phyloP scores from a whole-genome alignment of 2,329 filamentous ascomycete species.

The Scorias spongiosa region DNA sequence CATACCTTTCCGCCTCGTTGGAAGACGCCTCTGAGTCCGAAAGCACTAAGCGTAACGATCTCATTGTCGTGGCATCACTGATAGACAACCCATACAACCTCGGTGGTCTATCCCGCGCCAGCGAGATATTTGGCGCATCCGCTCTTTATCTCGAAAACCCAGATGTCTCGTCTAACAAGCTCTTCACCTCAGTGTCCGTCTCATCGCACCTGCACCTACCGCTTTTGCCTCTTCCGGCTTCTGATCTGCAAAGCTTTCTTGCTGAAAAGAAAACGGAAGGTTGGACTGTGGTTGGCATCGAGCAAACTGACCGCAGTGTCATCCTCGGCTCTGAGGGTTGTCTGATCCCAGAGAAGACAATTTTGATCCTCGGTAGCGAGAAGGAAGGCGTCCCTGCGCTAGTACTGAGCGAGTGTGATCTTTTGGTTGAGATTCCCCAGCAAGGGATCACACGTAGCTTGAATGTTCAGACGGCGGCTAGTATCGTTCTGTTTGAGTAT shows the following conservation, averaged over 20 bases:
- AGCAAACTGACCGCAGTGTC: slow-evolving; percentile 37
- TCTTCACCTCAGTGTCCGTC: slow-evolving; percentile 36
- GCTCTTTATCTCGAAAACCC: slow-evolving; percentile 29
- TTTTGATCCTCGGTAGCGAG: slow-evolving; percentile 36
- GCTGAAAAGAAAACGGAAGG: slow-evolving; percentile 28
- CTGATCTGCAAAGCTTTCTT: slow-evolving; percentile 22
- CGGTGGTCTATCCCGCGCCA: slow-evolving; percentile 34
- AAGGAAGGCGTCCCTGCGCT: slow-evolving; percentile 34
- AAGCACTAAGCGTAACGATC: slow-evolving; percentile 15
- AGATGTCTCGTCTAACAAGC: slow-evolving; percentile 27
- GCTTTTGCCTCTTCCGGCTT: slow-evolving; percentile 21
- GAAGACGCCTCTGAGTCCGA: slow-evolving; percentile 7
- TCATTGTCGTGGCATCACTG: slow-evolving; percentile 35
- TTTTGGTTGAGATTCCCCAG: slow-evolving; percentile 38
- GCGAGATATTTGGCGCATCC: slow-evolving; percentile 36
- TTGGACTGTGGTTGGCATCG: slow-evolving; percentile 37
- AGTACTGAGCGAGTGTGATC: slow-evolving; percentile 33
- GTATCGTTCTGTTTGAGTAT: slow-evolving; percentile 37
- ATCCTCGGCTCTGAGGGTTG: slow-evolving; percentile 25
- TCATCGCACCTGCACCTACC: slow-evolving; percentile 34
- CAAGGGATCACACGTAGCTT: slow-evolving; percentile 37
- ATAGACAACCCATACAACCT: slow-evolving; percentile 36
- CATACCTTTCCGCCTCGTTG: slow-evolving; percentile 24
- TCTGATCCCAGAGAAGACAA: slow-evolving; percentile 19
- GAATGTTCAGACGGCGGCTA: slow-evolving; percentile 41